Evolutionary conservation across 2,329 filamentous ascomycete species (phyloP), one percentile per base, ranked within the genome.

Genomic region (Botrytis fragariae): DNA sequence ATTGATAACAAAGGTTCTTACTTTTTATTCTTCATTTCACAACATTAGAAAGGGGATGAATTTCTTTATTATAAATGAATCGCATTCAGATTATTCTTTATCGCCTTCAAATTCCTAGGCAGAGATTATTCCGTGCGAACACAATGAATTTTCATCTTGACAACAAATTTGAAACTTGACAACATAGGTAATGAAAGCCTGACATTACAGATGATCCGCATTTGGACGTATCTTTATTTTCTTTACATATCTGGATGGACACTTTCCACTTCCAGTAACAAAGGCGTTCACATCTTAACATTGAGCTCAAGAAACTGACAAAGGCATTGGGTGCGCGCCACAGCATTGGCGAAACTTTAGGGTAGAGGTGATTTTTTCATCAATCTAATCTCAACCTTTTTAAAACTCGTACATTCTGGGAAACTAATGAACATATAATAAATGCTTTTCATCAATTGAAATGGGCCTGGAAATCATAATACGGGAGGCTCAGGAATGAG

Each of bases 331-430:
- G 4, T 45, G 4, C 44, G 18, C 18, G 20, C 44, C 1, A 45
- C 3, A 45, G 22, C 3, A 45, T 45, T 45, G 8, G 8, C 18
- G 7, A 44, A 20, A 44, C 12, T 44, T 1, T 44, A 44, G 42
- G 16, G 10, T 6, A 44, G 37, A 39, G 37, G 4, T 18, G 42
- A 14, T 44, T 44, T 16, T 7, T 44, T 44, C 16, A 9, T 44
- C 22, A 51, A 35, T 73, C 16, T 4, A 79, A 78, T 1, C 76
- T 79, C 48, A 75, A 72, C 12, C 78, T 78, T 25, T 8, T 22
- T 22, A 22, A 25, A 48, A 48, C 1, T 48, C 22, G 22, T 48
- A 10, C 25, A 25, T 25, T 25, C 3, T 12, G 22, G 9, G 20
- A 48, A 22, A 25, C 22, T 25, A 3, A 25, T 48, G 45, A 48